phyloP scores from a whole-genome alignment of 2,329 filamentous ascomycete genomes.

The Ceratocystis cacaofunesta region DNA sequence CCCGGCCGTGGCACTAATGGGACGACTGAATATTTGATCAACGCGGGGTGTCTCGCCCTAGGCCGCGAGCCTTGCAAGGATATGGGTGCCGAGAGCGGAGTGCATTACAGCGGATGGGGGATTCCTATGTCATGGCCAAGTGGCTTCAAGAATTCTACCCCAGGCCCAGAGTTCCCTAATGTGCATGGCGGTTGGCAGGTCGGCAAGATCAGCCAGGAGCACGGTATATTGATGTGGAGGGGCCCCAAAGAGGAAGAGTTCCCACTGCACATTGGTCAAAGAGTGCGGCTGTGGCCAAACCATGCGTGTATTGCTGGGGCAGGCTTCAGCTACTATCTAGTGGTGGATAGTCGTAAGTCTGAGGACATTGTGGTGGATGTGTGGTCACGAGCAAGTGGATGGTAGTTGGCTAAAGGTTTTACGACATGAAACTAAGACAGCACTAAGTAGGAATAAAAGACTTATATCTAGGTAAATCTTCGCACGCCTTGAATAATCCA shows the following conservation, averaged over 20 bases:
- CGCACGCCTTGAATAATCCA: constrained; percentile 5
- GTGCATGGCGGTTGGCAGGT: constrained; percentile 48
- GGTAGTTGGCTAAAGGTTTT: constrained; percentile 30
- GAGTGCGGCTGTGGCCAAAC: constrained; percentile 61
- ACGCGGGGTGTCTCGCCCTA: constrained; percentile 53
- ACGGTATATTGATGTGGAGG: constrained; percentile 54
- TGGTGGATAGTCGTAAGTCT: constrained; percentile 47
- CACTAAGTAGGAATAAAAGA: not conserved
- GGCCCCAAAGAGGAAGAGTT: constrained; percentile 31
- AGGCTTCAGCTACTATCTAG: constrained; percentile 55
- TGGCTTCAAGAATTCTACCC: constrained; percentile 24
- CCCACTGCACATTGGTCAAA: constrained; percentile 45
- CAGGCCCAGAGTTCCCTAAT: constrained; percentile 30
- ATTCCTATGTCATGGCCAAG: constrained; percentile 44
- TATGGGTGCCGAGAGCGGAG: constrained; percentile 22
- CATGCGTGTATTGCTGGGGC: constrained; percentile 66
- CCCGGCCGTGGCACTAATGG: constrained; percentile 35
- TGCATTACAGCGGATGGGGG: constrained; percentile 55
- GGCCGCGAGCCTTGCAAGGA: constrained; percentile 57
- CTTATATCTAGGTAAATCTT: not conserved
- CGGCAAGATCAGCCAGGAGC: constrained; percentile 60
- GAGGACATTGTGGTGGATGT: constrained; percentile 54
- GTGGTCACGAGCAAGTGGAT: constrained; percentile 57
- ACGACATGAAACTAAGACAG: not conserved
- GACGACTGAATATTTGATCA: constrained; percentile 50